phyloP scores from a whole-genome alignment of 768 basidiomycete species.

The Mycena pura region DNA sequence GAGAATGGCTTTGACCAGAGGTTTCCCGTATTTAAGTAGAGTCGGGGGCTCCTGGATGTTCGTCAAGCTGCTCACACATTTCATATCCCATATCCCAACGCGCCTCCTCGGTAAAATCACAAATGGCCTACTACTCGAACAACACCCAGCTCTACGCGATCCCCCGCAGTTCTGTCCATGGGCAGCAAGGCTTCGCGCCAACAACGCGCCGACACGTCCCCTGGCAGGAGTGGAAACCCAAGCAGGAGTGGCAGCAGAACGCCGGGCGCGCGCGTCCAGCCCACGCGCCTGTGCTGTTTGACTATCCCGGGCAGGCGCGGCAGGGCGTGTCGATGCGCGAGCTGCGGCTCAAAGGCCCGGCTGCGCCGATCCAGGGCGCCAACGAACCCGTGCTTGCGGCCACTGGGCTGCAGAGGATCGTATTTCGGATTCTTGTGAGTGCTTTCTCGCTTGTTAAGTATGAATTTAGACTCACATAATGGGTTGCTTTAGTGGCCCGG shows the following conservation, averaged over 20 bases:
- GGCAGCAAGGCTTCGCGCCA: too few species aligned
- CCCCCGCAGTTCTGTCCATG: too few species aligned
- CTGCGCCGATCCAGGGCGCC: conserved; percentile 44
- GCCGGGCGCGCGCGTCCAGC: conserved; percentile 30
- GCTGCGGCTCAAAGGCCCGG: conserved; percentile 44
- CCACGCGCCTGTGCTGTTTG: conserved; percentile 45
- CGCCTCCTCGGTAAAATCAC: too few species aligned
- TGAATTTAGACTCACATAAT: not conserved
- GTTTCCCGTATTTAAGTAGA: too few species aligned
- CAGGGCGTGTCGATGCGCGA: conserved; percentile 57
- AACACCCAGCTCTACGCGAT: too few species aligned
- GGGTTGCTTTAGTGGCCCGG: conserved; percentile 52
- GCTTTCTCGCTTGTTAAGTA: not conserved
- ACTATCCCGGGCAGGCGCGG: conserved; percentile 44
- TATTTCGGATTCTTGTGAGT: conserved; percentile 47
- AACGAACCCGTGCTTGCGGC: conserved; percentile 46
- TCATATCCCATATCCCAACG: too few species aligned
- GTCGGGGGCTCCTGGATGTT: too few species aligned
- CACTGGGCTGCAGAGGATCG: conserved; percentile 39
- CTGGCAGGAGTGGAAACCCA: conserved; percentile 39
- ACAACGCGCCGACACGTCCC: conserved; percentile 47
- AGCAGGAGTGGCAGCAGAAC: conserved; percentile 31
- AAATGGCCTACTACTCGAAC: too few species aligned
- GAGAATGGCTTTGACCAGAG: too few species aligned
- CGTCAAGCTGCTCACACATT: too few species aligned